These are phyloP conservation scores for Pharnaceum exiguum DNA, from an alignment of 148 eudicot genomes.

Conservation along the genomic window DNA sequence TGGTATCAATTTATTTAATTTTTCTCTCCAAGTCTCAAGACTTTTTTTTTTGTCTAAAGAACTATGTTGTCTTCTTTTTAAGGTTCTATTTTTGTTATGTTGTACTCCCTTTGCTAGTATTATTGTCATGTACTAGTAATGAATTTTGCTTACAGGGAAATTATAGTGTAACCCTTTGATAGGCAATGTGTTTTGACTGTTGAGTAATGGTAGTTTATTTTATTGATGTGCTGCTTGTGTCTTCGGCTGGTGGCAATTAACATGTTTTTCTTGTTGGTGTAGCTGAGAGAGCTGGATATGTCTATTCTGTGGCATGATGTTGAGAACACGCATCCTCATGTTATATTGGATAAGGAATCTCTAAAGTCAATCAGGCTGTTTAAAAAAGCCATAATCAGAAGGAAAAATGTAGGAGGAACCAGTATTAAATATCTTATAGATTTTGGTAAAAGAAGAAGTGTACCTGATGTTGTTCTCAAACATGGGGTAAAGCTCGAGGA, in stretches of 20 bases:
- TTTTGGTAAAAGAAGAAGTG: constrained; percentile 87
- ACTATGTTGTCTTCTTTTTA: too few species aligned
- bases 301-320: constrained; percentile 85
- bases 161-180: too few species aligned
- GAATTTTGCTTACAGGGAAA: too few species aligned
- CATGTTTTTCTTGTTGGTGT: constrained; percentile 14
- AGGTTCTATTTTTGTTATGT: too few species aligned
- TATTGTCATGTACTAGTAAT: too few species aligned
- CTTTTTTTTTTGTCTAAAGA: too few species aligned
- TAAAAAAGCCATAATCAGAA: constrained; percentile 74
- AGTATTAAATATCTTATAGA: constrained; percentile 78
- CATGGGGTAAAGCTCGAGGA: constrained; percentile 72
- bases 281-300: constrained; percentile 88
- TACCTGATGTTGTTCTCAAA: constrained; percentile 75
- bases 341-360: constrained; percentile 55
- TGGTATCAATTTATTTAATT: background rate
- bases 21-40: too few species aligned
- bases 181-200: too few species aligned
- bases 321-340: constrained; percentile 53
- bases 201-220: background rate
- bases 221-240: constrained; percentile 6
- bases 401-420: constrained; percentile 55
- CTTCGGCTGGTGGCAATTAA: constrained; percentile 1
- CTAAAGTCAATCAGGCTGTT: constrained; percentile 62
- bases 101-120: too few species aligned